A percentile compares a stretch with the other conserved stretches of the same genome.
These are phyloP conservation scores for Trypanosoma vivax DNA, from an alignment of 208 protist species.

Conservation along the genomic window DNA sequence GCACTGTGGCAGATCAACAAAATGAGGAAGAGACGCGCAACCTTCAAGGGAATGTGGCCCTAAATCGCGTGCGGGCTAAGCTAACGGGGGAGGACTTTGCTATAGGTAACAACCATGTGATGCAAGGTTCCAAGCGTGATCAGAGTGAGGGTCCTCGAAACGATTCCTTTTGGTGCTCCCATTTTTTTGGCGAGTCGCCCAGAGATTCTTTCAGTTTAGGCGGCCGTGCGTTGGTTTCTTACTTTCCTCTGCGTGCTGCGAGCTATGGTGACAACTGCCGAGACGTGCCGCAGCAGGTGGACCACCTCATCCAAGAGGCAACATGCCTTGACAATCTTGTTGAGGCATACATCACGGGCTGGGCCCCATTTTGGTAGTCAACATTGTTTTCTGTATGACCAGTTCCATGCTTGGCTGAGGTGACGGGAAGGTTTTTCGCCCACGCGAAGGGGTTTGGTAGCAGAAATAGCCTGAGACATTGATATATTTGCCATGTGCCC, in stretches of 20 bases:
- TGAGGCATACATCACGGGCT: constrained; percentile 86
- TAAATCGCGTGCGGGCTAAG: constrained; percentile 81
- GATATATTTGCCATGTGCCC: too few relatives aligned
- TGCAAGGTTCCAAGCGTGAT: constrained; percentile 34
- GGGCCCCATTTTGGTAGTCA: constrained; percentile 87
- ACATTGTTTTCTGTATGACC: not conserved
- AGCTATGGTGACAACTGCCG: constrained; percentile 53
- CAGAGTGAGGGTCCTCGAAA: constrained; percentile 14
- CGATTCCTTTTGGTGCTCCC: constrained; percentile 44
- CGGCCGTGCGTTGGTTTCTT: constrained; percentile 61
- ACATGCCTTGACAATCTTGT: constrained; percentile 85
- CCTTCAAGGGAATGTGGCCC: constrained; percentile 75
- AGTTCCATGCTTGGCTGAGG: not conserved
- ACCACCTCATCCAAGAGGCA: constrained; percentile 84
- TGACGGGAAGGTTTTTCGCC: not conserved
- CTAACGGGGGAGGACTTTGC: constrained; percentile 85
- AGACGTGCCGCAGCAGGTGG: constrained; percentile 81
- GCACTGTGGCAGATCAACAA: constrained; percentile 8
- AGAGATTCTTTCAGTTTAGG: constrained; percentile 19
- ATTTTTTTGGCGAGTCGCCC: constrained; percentile 21
- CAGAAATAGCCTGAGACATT: not conserved
- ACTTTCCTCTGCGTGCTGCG: constrained; percentile 54
- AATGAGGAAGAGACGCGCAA: constrained; percentile 75
- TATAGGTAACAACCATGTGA: constrained; percentile 55
- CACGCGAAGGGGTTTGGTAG: too few relatives aligned